These are phyloP conservation scores for Fusarium metavorans DNA, from an alignment of 2,329 filamentous ascomycete genomes.

Conservation along the genomic window DNA sequence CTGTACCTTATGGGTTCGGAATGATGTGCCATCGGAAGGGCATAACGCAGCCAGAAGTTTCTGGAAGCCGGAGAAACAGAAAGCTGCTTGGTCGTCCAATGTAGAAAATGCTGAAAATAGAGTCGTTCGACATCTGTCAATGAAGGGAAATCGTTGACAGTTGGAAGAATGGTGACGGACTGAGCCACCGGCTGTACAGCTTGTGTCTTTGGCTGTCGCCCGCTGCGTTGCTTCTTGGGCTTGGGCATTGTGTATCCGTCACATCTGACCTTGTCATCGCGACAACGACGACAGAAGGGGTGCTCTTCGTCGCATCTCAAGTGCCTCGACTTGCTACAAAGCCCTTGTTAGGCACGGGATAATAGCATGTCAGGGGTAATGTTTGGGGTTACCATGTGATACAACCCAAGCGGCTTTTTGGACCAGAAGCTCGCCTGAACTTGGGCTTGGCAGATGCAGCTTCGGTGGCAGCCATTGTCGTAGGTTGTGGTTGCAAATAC, in stretches of 20 bases:
- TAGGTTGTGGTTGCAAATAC: background rate
- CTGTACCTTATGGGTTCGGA: slow-evolving; percentile 9
- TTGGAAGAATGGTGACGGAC: background rate
- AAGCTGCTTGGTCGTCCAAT: background rate
- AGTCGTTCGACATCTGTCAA: background rate
- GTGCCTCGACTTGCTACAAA: background rate
- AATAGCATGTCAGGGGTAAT: background rate
- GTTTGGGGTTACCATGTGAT: background rate
- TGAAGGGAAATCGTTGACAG: background rate
- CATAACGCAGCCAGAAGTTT: slow-evolving; percentile 14
- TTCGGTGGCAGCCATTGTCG: background rate
- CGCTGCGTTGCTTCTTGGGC: background rate
- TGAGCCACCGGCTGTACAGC: background rate
- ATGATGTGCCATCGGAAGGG: slow-evolving; percentile 1
- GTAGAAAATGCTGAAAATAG: background rate
- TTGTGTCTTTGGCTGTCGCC: background rate
- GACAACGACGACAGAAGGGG: background rate
- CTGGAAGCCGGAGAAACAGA: background rate
- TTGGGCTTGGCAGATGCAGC: background rate
- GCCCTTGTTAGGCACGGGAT: background rate
- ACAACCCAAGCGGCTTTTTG: background rate
- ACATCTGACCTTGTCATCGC: background rate
- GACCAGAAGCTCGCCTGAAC: background rate
- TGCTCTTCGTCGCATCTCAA: background rate
- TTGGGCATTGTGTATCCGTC: background rate